Conservation (phyloP, 108 stramenopile genomes). For the Cyclostephanos invisitatus region DNA sequence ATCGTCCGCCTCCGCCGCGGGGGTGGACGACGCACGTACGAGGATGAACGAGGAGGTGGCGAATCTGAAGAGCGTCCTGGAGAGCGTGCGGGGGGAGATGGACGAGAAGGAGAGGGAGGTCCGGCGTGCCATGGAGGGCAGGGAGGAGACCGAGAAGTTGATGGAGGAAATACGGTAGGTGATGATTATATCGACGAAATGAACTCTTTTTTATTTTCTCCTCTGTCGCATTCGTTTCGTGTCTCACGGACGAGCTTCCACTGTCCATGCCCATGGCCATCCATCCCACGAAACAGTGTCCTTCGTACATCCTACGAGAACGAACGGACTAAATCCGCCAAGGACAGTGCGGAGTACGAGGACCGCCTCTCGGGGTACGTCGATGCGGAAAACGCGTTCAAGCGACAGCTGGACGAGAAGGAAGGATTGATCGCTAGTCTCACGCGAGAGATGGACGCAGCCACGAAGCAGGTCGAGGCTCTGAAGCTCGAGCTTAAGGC, state of each 20-base stretch:
- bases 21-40: conserved; percentile 28
- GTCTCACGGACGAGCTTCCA: background rate
- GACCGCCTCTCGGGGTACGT: conserved; percentile 20
- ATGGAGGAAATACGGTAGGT: conserved; percentile 40
- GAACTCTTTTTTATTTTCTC: background rate
- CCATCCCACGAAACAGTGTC: conserved; percentile 2
- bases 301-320: conserved; percentile 27
- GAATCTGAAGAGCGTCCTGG: conserved; percentile 35
- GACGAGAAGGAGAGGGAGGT: conserved; percentile 26
- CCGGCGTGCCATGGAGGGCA: conserved; percentile 14
- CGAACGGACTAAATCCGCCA: conserved; percentile 23
- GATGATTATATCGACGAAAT: background rate
- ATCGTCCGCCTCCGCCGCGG: conserved; percentile 3
- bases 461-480: conserved; percentile 25
- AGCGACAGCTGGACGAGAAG: conserved; percentile 22
- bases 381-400: conserved; percentile 30
- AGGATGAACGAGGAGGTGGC: conserved; percentile 48
- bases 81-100: conserved; percentile 36
- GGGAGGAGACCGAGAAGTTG: conserved; percentile 32
- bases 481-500: conserved; percentile 31
- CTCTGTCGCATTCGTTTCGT: conserved; percentile 6
- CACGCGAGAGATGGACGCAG: conserved; percentile 21
- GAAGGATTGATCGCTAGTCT: conserved; percentile 22
- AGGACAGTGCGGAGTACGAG: conserved; percentile 21
- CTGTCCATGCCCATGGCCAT: background rate